Base-by-base conservation (phyloP, 495 filamentous ascomycete species). In the Aspergillus conjunctus region DNA sequence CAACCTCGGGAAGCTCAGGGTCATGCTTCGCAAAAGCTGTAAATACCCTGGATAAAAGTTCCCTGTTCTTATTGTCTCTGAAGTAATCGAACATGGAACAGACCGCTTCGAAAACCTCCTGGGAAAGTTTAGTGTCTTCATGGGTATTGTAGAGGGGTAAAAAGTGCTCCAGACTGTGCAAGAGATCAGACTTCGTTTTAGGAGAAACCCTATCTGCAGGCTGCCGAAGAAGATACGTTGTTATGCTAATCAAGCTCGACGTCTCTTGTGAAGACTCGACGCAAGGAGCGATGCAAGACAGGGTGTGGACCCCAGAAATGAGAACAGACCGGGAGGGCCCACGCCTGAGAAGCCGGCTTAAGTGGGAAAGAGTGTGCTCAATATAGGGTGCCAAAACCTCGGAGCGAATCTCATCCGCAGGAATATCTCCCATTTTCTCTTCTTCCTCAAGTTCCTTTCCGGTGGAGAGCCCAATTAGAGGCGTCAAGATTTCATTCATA, bases 31-130 rank as follows among this genome's bases (percentile, higher is more conserved):
- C 85, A 62, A 95, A 85, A 30, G 87, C 87, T 22, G 74, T 71
- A 18, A 97, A 74, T 12, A 97, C 88, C 54, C 83, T 78, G 21
- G 88, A 87, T 21, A 98, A 73, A 0, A 87, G 79, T 58, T 86
- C 77, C 56, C 94, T 81, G 66, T 89, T 93, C 26, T 77, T 67
- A 43, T 87, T 84, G 67, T 96, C 92, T 63, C 85, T 88, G 79
- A 96, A 95, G 71, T 87, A 95, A 43, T 89, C 88, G 58, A 95
- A 97, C 48, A 96, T 78, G 0, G 90, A 87, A 11, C 86, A 85
- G 4, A 91, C 72, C 0, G 87, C 90, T 68, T 75, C 84, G 80
- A 66, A 94, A 51, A 63, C 81, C 7, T 74, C 68, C 34, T 87
- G 77, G 55, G 71, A 69, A 43, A 79, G 72, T 56, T 66, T 65